Evolutionary conservation across 2,329 filamentous ascomycete species (phyloP).

Genomic region (Talaromyces albobiverticillius): DNA sequence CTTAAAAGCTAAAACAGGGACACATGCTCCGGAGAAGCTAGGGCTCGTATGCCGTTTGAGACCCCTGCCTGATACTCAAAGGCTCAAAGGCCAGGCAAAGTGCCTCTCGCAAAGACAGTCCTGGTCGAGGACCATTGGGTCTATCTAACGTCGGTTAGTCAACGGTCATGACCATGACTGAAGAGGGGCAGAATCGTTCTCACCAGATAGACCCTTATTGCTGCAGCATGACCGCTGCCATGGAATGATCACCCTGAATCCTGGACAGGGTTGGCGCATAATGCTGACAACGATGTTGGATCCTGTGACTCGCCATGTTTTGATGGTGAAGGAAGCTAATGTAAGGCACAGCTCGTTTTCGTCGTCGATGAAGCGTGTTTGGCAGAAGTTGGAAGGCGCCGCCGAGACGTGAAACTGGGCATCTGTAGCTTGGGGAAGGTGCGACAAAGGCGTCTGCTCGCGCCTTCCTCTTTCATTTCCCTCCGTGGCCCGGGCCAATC

Average conservation of each 20-base stretch:
- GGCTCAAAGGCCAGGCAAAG: background rate
- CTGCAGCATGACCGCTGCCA: too few relatives aligned
- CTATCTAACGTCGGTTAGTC: too few relatives aligned
- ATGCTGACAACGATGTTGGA: background rate
- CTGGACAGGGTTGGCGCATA: background rate
- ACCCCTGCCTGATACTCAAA: slow-evolving; percentile 1
- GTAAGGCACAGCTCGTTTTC: background rate
- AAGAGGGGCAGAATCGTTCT: background rate
- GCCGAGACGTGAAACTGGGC: background rate
- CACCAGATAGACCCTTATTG: background rate
- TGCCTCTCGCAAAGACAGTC: background rate
- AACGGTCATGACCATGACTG: too few relatives aligned
- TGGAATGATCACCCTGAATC: background rate
- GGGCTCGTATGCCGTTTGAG: background rate
- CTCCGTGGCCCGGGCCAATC: background rate
- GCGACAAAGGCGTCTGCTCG: background rate
- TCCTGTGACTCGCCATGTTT: background rate
- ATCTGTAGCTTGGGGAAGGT: background rate
- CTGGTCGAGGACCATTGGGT: background rate
- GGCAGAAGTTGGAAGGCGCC: too few relatives aligned
- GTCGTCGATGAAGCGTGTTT: too few relatives aligned
- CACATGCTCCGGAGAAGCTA: background rate
- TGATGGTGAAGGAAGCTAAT: background rate
- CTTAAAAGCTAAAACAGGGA: slow-evolving; percentile 3
- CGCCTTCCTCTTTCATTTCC: background rate